Evolutionary conservation across 2,329 filamentous ascomycete species (phyloP), one percentile per base, ranked within the genome.

Genomic region (Hypoxylon sp.): DNA sequence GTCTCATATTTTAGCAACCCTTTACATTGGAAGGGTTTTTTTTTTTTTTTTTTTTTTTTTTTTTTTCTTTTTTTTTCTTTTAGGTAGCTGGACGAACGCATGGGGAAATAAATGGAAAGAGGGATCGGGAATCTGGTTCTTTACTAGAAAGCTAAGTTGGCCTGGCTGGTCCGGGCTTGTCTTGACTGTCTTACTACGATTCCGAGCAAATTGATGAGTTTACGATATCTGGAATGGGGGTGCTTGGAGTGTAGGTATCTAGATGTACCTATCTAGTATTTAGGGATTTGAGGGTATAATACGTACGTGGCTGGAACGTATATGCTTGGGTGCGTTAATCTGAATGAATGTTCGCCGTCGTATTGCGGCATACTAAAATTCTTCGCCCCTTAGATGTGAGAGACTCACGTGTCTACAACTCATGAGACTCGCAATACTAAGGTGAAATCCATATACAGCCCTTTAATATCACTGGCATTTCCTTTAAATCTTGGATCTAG

Each of bases 141-240:
- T 19, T 46, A 46, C 29, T 5, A 21, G n/a, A 25, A 37, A 43
- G 48, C 53, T 53, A 23, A 23, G 61, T 59, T 60, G 30, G 57
- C 53, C 45, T 68, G 29, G 61, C 65, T 62, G 54, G 61, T 43
- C 45, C n/a, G 37, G 54, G 63, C 50, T 21, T 32, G 39, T 29
- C 55, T 37, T 29, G 7, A 7, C 11, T 50, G 16, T 12, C 32
- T 27, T 30, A 21, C 5, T 45, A 43, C 43, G 41, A 25, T 58
- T 48, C 41, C 14, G 25, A 37, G 34, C 9, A 41, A 34, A 19
- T 27, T 67, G 16, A 64, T 27, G 64, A 64, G 56, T 55, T 61
- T 5, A 67, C 43, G 61, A 67, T 21, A 56, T 64, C 61, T 54
- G 47, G 61, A 37, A 45, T 32, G 53, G 29, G 29, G 5, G 43